phyloP scores from a whole-genome alignment of 1,284 basidiomycete genomes.

The Puccinia coronata region DNA sequence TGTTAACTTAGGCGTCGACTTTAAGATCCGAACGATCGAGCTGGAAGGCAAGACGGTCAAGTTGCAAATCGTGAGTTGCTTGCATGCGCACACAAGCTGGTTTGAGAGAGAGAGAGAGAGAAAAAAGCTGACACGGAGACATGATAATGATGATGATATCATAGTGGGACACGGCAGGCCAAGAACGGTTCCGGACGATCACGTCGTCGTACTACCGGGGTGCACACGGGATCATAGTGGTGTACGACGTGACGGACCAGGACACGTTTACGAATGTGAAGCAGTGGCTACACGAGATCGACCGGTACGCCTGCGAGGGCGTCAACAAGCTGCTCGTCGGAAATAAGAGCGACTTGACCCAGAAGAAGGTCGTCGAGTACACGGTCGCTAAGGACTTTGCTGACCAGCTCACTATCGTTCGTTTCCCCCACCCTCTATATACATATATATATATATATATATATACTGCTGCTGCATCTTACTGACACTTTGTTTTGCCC shows the following conservation, averaged over 20 bases:
- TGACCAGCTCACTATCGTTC: conserved; percentile 54
- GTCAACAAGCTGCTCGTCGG: conserved; percentile 98
- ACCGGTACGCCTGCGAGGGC: conserved; percentile 97
- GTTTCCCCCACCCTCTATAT: neutral
- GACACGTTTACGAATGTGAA: conserved; percentile 98
- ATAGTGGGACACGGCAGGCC: conserved; percentile 97
- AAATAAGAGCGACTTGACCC: conserved; percentile 95
- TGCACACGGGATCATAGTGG: conserved; percentile 95
- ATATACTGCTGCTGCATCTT: no score
- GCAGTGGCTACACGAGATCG: conserved; percentile 99
- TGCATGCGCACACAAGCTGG: conserved; percentile 53
- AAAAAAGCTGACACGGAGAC: no score
- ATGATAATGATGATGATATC: neutral
- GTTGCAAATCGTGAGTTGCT: conserved; percentile 86
- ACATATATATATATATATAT: no score
- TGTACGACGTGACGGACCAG: conserved; percentile 97
- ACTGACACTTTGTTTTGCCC: neutral
- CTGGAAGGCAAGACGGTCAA: conserved; percentile 99
- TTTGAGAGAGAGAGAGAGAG: no score
- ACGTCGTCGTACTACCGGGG: conserved; percentile 96
- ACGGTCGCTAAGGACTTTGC: conserved; percentile 79
- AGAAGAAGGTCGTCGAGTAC: conserved; percentile 99
- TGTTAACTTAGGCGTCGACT: conserved; percentile 69
- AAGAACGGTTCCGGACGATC: conserved; percentile 96
- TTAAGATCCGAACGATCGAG: conserved; percentile 99